phyloP scores from a whole-genome alignment of 2,329 filamentous ascomycete genomes.

The Epichloe aotearoae region DNA sequence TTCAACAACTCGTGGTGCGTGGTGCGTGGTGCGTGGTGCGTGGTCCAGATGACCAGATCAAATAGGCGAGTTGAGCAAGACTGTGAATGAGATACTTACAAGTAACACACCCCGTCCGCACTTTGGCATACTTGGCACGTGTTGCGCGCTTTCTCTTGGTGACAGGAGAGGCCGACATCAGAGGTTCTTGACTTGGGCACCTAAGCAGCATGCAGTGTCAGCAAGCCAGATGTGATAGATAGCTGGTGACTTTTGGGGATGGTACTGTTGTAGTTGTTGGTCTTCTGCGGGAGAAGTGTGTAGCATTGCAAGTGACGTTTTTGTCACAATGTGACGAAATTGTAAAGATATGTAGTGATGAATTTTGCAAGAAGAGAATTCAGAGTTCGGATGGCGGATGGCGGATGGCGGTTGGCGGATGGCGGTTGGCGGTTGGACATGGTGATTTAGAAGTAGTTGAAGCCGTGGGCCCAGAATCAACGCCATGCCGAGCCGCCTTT shows the following conservation, averaged over 20 bases:
- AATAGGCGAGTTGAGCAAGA: no score
- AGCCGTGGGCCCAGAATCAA: background rate
- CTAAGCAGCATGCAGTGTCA: background rate
- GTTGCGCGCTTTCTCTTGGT: slow-evolving; percentile 7
- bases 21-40: background rate
- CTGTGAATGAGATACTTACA: slow-evolving; percentile 13
- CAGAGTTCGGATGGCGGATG: background rate
- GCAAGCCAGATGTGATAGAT: background rate
- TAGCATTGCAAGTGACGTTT: background rate
- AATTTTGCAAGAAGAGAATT: background rate
- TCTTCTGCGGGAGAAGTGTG: background rate
- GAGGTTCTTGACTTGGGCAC: background rate
- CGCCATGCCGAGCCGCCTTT: background rate
- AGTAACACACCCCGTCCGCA: slow-evolving; percentile 19
- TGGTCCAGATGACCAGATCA: background rate
- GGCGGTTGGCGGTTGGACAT: background rate
- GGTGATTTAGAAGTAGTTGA: background rate
- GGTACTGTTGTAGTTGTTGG: slow-evolving; percentile 1
- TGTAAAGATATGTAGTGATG: background rate
- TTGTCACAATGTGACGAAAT: background rate
- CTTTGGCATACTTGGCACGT: slow-evolving; percentile 19
- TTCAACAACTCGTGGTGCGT: background rate
- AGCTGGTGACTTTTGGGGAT: background rate
- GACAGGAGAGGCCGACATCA: slow-evolving; percentile 9
- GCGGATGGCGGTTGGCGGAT: background rate